Evolutionary conservation across 495 filamentous ascomycete species (phyloP).

Genomic region (Aspergillus heteromorphus): DNA sequence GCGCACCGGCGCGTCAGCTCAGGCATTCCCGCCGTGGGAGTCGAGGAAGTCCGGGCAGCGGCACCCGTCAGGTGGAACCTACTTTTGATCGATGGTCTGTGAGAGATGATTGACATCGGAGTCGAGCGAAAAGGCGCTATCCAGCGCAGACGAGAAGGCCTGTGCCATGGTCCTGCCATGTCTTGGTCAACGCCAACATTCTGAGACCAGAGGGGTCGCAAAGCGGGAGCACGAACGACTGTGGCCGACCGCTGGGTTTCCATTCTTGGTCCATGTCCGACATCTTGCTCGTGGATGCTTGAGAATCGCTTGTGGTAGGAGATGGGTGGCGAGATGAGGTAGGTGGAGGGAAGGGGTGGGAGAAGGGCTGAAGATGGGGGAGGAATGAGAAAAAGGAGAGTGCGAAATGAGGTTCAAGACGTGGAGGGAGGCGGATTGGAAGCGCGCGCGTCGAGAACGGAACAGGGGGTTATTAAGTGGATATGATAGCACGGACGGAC

Average conservation of each 20-base stretch:
- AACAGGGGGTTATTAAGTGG: conserved; percentile 3
- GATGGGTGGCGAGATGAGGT: conserved; percentile 1
- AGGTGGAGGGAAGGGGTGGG: not conserved
- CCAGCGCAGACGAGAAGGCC: conserved; percentile 78
- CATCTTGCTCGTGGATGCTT: conserved; percentile 28
- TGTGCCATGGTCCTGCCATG: conserved; percentile 72
- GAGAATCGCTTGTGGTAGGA: not conserved
- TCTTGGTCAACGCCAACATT: conserved; percentile 21
- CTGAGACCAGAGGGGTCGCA: not conserved
- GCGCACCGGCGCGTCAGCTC: not conserved
- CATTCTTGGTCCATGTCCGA: conserved; percentile 67
- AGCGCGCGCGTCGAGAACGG: conserved; percentile 7
- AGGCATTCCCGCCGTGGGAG: not conserved
- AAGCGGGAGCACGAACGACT: conserved; percentile 62
- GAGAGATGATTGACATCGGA: conserved; percentile 71
- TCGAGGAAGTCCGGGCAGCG: not conserved
- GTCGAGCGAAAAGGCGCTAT: conserved; percentile 84
- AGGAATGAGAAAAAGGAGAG: conserved; percentile 1
- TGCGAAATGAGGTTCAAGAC: not conserved
- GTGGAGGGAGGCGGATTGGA: conserved; percentile 1
- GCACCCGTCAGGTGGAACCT: conserved; percentile 27
- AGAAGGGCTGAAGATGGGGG: not conserved
- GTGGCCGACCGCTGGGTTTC: conserved; percentile 71
- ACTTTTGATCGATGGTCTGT: conserved; percentile 81
- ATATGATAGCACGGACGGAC: conserved; percentile 10